Evolutionary conservation across 495 filamentous ascomycete species (phyloP).

Genomic region (Geoglossum glabrum): DNA sequence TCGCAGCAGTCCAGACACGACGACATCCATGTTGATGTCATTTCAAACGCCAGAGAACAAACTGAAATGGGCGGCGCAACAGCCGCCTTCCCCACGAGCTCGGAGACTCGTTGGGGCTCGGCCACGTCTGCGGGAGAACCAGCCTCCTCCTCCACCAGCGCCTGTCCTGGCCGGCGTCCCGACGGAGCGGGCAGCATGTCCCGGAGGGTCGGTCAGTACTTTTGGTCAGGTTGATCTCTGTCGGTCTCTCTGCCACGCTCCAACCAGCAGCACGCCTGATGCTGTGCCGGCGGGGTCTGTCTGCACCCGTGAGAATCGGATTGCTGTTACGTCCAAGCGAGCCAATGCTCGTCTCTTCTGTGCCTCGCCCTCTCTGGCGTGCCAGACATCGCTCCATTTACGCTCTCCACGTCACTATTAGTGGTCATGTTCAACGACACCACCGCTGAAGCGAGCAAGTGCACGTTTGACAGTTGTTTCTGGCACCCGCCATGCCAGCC

Average conservation of each 20-base stretch:
- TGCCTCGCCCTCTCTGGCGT: neutral
- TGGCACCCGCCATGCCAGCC: neutral
- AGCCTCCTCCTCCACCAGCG: no score
- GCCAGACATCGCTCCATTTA: neutral
- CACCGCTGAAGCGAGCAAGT: neutral
- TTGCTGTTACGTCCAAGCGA: neutral
- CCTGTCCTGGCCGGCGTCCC: neutral
- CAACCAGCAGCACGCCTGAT: neutral
- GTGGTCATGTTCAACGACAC: neutral
- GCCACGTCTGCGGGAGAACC: neutral
- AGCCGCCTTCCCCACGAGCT: neutral
- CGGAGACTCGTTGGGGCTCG: neutral
- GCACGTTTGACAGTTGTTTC: conserved; percentile 2
- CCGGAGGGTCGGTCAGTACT: neutral
- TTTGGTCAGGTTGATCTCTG: neutral
- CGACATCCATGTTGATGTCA: neutral
- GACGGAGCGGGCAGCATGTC: neutral
- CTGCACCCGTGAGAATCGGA: neutral
- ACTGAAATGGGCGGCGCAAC: no score
- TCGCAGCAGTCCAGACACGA: neutral
- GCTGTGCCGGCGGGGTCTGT: neutral
- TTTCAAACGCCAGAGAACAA: no score
- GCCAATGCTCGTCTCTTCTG: neutral
- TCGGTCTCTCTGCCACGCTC: neutral
- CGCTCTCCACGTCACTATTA: neutral